A percentile compares a stretch with the other conserved stretches of the same genome.
phyloP scores from a whole-genome alignment of 2,329 filamentous ascomycete species.

The Diaporthe ilicicola region DNA sequence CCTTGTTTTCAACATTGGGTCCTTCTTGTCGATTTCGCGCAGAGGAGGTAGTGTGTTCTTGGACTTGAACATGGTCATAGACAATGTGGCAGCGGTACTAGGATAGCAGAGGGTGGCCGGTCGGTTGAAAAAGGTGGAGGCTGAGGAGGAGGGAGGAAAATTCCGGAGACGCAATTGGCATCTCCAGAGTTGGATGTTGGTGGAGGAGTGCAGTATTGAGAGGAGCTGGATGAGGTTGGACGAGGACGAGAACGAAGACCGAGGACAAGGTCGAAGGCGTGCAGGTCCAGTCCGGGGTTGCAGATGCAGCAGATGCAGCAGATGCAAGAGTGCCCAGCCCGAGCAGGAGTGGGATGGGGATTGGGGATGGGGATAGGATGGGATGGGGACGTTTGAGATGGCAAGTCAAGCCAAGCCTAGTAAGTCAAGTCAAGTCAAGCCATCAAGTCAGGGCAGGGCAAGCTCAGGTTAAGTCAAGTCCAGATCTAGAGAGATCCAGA shows the following conservation, averaged over 20 bases:
- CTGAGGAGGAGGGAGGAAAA: slow-evolving; percentile 9
- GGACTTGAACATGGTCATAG: slow-evolving; percentile 39
- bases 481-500: neutral
- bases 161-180: slow-evolving; percentile 26
- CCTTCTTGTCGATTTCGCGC: slow-evolving; percentile 40
- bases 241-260: neutral
- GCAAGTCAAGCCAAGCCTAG: slow-evolving; percentile 1
- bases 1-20: slow-evolving; percentile 40
- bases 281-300: neutral
- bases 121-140: neutral
- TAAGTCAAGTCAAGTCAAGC: neutral
- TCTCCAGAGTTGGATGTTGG: slow-evolving; percentile 8
- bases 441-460: neutral
- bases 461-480: neutral
- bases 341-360: neutral
- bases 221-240: neutral
- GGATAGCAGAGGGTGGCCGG: neutral
- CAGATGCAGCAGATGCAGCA: neutral
- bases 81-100: neutral
- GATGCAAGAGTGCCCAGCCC: slow-evolving; percentile 21
- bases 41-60: slow-evolving; percentile 40
- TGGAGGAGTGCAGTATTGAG: no score
- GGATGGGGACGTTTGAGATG: slow-evolving; percentile 21
- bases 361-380: slow-evolving; percentile 1
- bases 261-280: slow-evolving; percentile 10